Evolutionary conservation across 768 basidiomycete species (phyloP).

Genomic region (Macrolepiota albuminosa): DNA sequence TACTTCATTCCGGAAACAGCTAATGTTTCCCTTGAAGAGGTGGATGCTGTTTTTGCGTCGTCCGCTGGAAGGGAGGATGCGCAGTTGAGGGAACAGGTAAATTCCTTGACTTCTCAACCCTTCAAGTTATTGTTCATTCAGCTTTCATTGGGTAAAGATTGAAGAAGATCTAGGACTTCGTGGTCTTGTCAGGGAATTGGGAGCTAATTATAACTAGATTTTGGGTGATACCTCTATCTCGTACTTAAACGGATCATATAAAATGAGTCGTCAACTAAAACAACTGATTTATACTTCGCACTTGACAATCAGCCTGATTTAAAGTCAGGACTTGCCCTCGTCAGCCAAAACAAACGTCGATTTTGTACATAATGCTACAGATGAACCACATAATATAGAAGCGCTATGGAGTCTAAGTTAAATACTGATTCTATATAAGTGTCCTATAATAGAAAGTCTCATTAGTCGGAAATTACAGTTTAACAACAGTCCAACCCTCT

Average conservation of each 20-base stretch:
- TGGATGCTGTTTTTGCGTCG: slow-evolving; percentile 63
- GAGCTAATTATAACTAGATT: background rate
- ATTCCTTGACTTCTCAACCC: background rate
- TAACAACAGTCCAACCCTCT: slow-evolving; percentile 15
- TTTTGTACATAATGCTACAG: background rate
- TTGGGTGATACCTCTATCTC: background rate
- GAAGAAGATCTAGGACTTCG: slow-evolving; percentile 30
- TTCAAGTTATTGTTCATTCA: background rate
- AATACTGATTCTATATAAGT: background rate
- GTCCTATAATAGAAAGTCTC: background rate
- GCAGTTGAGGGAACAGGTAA: slow-evolving; percentile 48
- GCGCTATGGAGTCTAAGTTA: background rate
- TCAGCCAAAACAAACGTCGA: background rate
- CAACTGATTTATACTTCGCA: background rate
- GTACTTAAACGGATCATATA: background rate
- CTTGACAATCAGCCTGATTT: background rate
- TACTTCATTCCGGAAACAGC: slow-evolving; percentile 73
- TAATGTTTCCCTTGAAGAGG: slow-evolving; percentile 70
- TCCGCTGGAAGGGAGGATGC: slow-evolving; percentile 54
- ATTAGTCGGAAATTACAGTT: background rate
- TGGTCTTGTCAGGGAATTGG: slow-evolving; percentile 13
- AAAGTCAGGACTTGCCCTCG: background rate
- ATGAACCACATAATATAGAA: background rate
- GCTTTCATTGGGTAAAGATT: slow-evolving; percentile 34
- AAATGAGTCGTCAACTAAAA: background rate